Evolutionary conservation across 805 yeast genomes (phyloP), one percentile per base, ranked within the genome.

Genomic region (Kluyveromyces aestuarii): DNA sequence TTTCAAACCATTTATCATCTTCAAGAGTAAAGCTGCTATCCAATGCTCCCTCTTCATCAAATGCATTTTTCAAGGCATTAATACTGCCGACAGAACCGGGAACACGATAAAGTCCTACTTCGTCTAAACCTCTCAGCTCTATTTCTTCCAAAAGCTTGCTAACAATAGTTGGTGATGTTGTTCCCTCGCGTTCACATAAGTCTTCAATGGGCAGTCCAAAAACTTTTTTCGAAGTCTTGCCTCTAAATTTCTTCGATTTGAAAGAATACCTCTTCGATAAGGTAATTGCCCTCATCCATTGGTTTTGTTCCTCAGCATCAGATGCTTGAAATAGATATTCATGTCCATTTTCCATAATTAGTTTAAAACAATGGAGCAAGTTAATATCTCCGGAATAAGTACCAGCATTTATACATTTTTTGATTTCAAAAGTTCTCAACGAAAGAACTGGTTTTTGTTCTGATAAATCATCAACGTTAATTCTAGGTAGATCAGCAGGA

Each of bases 161-260:
- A 49, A 90, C 79, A 40, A 90, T 77, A 6, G 61, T 67, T 1
- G 98, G 98, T 33, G 81, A 69, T 2, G 67, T 52, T 0, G 80
- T 67, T 9, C 76, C 69, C 55, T 88, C 96, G 45, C 96, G 72
- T 47, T 72, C 77, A 62, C 96, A 88, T 4, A 89, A 77, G 53
- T 79, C 80, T 35, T 74, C 77, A 36, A 91, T 70, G 2, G 98
- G 96, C 42, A 89, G 84, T 13, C 97, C 97, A 73, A 90, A 91
- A 2, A 91, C 85, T 53, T 72, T 71, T 27, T 77, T 74, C 27
- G 64, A 65, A 6, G 70, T 70, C 46, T 63, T 55, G 1, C 74
- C 74, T 45, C 60, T 67, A 36, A 62, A 66, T 47, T 69, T 71
- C 33, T 62, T 65, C 1, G 76, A 72, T 42, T 72, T 59, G 48